phyloP scores from a whole-genome alignment of 768 basidiomycete genomes.

The Strobilomyces echinocephalus region DNA sequence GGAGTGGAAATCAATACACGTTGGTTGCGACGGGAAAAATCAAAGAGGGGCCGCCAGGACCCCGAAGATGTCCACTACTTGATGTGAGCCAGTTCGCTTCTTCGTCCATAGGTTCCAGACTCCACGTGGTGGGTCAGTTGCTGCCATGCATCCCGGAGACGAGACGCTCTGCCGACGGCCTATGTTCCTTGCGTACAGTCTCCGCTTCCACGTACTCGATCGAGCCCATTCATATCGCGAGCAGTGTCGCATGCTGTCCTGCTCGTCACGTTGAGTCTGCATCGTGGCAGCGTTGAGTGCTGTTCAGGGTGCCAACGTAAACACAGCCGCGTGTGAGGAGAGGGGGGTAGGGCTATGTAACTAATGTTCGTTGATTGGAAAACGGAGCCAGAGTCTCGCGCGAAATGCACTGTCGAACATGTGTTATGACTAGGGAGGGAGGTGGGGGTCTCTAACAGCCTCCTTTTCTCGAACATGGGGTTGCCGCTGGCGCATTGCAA shows the following conservation, averaged over 20 bases:
- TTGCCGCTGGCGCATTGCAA: conserved; percentile 10
- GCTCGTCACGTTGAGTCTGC: conserved; percentile 19
- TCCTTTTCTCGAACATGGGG: conserved; percentile 10
- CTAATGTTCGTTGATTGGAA: conserved; percentile 15
- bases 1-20: not conserved
- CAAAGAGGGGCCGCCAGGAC: conserved; percentile 23
- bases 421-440: conserved; percentile 9
- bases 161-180: conserved; percentile 21
- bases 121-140: conserved; percentile 18
- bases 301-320: conserved; percentile 28
- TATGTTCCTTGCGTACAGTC: conserved; percentile 14
- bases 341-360: conserved; percentile 20
- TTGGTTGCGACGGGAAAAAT: not conserved
- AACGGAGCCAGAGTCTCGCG: conserved; percentile 1
- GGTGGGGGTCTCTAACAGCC: conserved; percentile 6
- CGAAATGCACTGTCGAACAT: conserved; percentile 14
- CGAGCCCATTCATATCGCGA: conserved; percentile 20
- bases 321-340: conserved; percentile 19
- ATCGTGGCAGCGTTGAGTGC: conserved; percentile 21
- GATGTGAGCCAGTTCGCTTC: conserved; percentile 22
- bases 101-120: not conserved
- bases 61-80: conserved; percentile 15
- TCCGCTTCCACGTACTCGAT: conserved; percentile 24
- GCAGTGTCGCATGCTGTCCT: conserved; percentile 8
- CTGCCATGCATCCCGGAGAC: conserved; percentile 17